Conservation (phyloP, 75 land plant species). For the Picea sitchensis region DNA sequence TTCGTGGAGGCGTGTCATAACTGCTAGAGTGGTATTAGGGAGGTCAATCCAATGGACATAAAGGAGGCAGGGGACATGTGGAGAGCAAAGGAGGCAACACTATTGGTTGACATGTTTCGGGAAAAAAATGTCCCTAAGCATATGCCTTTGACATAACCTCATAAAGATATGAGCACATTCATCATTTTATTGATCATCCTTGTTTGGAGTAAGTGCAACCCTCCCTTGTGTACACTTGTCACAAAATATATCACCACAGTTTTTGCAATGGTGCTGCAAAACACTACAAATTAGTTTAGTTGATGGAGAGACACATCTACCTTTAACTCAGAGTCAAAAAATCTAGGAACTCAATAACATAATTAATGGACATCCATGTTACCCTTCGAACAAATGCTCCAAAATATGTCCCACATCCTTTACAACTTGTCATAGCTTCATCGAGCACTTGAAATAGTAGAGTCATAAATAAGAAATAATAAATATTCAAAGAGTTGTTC, state of each 20-base stretch:
- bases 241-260: constrained; percentile 95
- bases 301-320: background rate
- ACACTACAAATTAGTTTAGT: background rate
- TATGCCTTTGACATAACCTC: too few relatives aligned
- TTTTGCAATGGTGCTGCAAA: constrained; percentile 89
- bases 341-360: background rate
- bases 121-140: too few relatives aligned
- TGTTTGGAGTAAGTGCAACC: constrained; percentile 75
- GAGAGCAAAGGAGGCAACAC: too few relatives aligned
- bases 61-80: too few relatives aligned
- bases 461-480: background rate
- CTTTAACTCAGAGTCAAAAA: constrained; percentile 12
- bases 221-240: constrained; percentile 93
- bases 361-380: background rate
- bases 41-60: too few relatives aligned
- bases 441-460: constrained; percentile 65
- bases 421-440: constrained; percentile 82
- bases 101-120: too few relatives aligned
- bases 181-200: constrained; percentile 75
- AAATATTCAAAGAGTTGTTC: background rate
- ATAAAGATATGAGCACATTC: too few relatives aligned
- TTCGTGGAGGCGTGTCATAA: too few relatives aligned
- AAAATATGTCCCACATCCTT: constrained; percentile 71
- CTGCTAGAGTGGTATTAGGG: too few relatives aligned
- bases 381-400: constrained; percentile 76